These are phyloP conservation scores for Jimgerdemannia flammicorona DNA, from an alignment of 192 early-diverging fungal genomes.

Conservation along the genomic window DNA sequence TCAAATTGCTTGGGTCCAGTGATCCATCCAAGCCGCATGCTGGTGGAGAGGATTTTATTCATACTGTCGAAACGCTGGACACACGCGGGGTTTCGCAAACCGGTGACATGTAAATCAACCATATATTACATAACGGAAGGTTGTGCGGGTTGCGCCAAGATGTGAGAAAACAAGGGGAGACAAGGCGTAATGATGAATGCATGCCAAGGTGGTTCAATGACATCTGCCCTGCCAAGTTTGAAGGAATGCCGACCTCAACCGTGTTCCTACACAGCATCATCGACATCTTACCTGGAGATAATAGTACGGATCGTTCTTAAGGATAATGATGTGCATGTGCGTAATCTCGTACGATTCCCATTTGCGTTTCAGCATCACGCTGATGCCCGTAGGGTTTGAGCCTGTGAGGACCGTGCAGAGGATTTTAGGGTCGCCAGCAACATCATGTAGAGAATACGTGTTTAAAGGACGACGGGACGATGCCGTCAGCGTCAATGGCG, in stretches of 20 bases:
- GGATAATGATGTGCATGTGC: slow-evolving; percentile 74
- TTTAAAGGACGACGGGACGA: slow-evolving; percentile 57
- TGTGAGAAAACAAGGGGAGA: not conserved
- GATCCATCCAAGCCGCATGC: slow-evolving; percentile 80
- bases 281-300: slow-evolving; percentile 82
- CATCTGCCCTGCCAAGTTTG: no score
- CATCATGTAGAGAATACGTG: slow-evolving; percentile 39
- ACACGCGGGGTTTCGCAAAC: slow-evolving; percentile 41
- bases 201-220: slow-evolving; percentile 19
- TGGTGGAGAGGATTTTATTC: slow-evolving; percentile 87
- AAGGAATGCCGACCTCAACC: not conserved
- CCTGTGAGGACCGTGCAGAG: slow-evolving; percentile 83
- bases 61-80: slow-evolving; percentile 91
- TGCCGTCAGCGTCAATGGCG: slow-evolving; percentile 45
- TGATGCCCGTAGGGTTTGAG: slow-evolving; percentile 88
- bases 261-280: slow-evolving; percentile 3
- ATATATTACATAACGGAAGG: no score
- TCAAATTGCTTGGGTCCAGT: slow-evolving; percentile 66
- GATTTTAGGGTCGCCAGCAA: slow-evolving; percentile 38
- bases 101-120: no score
- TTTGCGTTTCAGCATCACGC: slow-evolving; percentile 72
- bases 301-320: slow-evolving; percentile 97
- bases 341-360: slow-evolving; percentile 74
- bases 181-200: not conserved
- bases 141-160: no score